A percentile compares a stretch with the other conserved stretches of the same genome.
phyloP scores from a whole-genome alignment of 108 stramenopile species.

The Skeletonema marinoi region DNA sequence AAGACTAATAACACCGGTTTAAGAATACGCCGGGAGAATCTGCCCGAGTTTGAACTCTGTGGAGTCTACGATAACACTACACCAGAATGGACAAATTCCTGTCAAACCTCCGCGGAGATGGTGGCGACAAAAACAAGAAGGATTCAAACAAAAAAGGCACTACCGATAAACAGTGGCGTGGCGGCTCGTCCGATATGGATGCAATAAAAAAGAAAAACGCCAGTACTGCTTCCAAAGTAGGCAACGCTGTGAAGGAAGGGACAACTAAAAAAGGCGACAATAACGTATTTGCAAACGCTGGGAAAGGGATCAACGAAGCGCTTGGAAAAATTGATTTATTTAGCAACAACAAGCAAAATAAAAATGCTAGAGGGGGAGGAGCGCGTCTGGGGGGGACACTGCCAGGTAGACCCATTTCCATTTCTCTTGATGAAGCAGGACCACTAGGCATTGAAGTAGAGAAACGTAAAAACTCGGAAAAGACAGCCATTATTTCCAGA shows the following conservation, averaged over 20 bases:
- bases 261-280: neutral
- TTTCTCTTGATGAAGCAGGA: slow-evolving; percentile 56
- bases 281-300: slow-evolving; percentile 52
- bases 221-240: neutral
- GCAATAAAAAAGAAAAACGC: slow-evolving; percentile 21
- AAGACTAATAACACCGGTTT: too few species aligned
- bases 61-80: too few species aligned
- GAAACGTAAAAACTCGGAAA: slow-evolving; percentile 49
- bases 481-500: slow-evolving; percentile 61
- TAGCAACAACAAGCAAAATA: slow-evolving; percentile 20
- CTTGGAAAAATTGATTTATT: slow-evolving; percentile 42
- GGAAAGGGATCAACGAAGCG: slow-evolving; percentile 35
- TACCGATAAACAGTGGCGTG: slow-evolving; percentile 16
- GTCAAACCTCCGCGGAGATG: slow-evolving; percentile 30
- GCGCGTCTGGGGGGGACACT: slow-evolving; percentile 64
- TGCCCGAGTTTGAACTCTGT: too few species aligned
- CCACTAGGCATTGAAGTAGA: slow-evolving; percentile 67
- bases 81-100: slow-evolving; percentile 42
- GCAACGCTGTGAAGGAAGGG: slow-evolving; percentile 12
- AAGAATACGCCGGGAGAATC: too few species aligned
- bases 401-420: slow-evolving; percentile 59
- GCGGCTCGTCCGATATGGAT: slow-evolving; percentile 33
- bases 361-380: slow-evolving; percentile 49
- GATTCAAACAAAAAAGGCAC: slow-evolving; percentile 16
- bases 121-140: slow-evolving; percentile 38